Conservation (phyloP, 2,329 filamentous ascomycete genomes). For the Sarocladium strictum region DNA sequence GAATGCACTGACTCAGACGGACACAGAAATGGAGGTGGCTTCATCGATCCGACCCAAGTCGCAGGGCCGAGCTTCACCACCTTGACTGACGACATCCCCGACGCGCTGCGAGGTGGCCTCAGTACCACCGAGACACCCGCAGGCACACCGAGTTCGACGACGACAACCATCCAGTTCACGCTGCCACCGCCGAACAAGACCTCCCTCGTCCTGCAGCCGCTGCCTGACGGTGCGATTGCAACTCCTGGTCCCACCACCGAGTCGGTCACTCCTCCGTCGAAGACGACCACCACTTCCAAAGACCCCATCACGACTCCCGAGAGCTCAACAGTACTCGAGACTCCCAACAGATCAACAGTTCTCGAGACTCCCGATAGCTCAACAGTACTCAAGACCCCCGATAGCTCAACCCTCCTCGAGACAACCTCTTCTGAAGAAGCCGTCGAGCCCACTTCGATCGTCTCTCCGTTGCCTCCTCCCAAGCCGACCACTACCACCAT, state of each 20-base stretch:
- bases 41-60: neutral
- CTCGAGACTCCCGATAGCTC: too few species aligned
- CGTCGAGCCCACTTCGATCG: neutral
- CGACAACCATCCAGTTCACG: neutral
- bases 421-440: neutral
- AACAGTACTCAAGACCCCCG: slow-evolving; percentile 1
- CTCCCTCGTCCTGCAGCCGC: neutral
- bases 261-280: neutral
- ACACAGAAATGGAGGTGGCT: neutral
- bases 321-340: neutral
- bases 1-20: neutral
- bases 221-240: neutral
- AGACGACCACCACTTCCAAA: neutral
- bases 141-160: neutral
- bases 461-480: neutral
- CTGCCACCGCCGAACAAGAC: neutral
- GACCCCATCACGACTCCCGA: neutral
- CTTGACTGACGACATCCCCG: neutral
- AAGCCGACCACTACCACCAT: slow-evolving; percentile 1
- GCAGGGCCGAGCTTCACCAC: neutral
- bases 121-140: neutral
- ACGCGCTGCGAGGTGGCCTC: neutral
- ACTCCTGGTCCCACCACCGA: neutral
- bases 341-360: neutral
- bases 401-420: neutral